Evolutionary conservation across 257 asterid species (phyloP), one percentile per base, ranked within the genome.

Genomic region (Penstemon eatonii): DNA sequence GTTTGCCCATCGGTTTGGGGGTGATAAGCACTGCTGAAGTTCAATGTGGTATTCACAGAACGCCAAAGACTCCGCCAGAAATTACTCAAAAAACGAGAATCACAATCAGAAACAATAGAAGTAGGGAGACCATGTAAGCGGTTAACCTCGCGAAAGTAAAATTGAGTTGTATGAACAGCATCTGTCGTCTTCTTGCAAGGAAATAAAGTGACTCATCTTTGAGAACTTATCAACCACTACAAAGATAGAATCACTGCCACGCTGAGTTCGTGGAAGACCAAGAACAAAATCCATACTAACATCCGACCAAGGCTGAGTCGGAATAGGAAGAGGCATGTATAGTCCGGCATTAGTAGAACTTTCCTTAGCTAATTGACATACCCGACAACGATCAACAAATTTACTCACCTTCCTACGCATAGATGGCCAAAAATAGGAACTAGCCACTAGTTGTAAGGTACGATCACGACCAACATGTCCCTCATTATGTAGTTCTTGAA

Each of bases 21-120:
- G 9, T 74, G 78, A 5, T 68, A 68, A 0, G 75, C 61, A 11
- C 60, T 67, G n/a, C 67, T 63, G 12, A 55, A 69, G 6, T 45
- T 6, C 2, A 75, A 33, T 1, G 5, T 0, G 0, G 67, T 68
- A 10, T 59, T 37, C 0, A 59, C 61, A 7, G 41, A 1, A 0
- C 36, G 41, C 80, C 72, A 70, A 6, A 69, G 12, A 6, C 64
- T 56, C 0, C 64, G 56, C 80, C 65, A 68, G 10, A 68, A 57
- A 5, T 56, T 46, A 12, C 66, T 68, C 0, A 68, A 15, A 38
- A 57, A 68, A 0, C 50, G 8, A 25, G 66, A 57, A 36, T 68
- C 59, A 3, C 59, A 36, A 10, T 68, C 41, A 0, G 45, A 68
- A 0, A 68, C 44, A 68, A 68, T 68, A 1, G 66, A 68, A 19